Evolutionary conservation across 768 basidiomycete genomes (phyloP), one percentile per base, ranked within the genome.

Genomic region (Suillus subalutaceus): DNA sequence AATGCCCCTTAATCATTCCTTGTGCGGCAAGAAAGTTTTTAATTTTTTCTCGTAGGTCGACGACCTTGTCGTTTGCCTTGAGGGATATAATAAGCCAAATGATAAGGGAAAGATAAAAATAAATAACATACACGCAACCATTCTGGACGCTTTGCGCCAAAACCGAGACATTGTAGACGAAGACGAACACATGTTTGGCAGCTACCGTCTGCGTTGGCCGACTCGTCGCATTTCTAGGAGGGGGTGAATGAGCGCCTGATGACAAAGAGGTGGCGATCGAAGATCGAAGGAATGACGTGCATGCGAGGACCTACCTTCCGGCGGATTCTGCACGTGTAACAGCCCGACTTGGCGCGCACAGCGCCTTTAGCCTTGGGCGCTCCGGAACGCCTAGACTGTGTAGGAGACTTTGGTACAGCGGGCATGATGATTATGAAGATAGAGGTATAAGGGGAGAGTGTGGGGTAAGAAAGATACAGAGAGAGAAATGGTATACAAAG

Each of bases 1-100:
- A 90, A 72, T 93, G 92, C 37, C 93, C 93, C 78, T 94, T 94
- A 78, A 94, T 93, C 91, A 93, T 92, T 58, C 92, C 92, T 75
- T 93, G 91, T 0, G 90, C 85, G 0, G 90, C 90, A 30, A 94
- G 83, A 72, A 92, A 91, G 1, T 79, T 78, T 79, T 93, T 94
- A 73, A 93, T 93, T 79, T 88, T 90, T 70, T 92, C 90, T 63
- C 92, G 84, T 48, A 92, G 79, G 67, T 86, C 85, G 43, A 84
- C 73, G 4, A 93, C 91, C 67, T 87, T 89, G 68, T 86, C 84
- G 71, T 80, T 87, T 75, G 92, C 90, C 92, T 93, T n/a, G 32
- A n/a, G 69, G 30, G 70, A 37, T 64, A 46, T 8, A 57, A 65
- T 73, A 64, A 69, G 71, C 55, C 23, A 59, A 30, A 55, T 26